Evolutionary conservation across 2,329 filamentous ascomycete genomes (phyloP).

Genomic region (Trichoderma sp.): DNA sequence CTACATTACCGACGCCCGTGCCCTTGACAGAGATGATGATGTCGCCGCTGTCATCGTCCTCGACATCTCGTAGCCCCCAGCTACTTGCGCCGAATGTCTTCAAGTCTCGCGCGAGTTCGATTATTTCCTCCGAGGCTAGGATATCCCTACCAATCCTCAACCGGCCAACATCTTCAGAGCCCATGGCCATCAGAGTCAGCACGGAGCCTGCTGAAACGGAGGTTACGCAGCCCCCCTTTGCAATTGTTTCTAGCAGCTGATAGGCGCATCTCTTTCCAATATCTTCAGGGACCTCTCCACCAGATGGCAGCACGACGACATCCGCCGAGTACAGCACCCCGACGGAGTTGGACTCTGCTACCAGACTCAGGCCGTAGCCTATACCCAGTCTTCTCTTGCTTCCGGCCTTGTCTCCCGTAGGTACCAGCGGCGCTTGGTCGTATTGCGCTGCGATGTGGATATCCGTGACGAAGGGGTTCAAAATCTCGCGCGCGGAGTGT

Average conservation of each 20-base stretch:
- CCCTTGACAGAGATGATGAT: constrained; percentile 90
- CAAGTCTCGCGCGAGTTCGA: constrained; percentile 79
- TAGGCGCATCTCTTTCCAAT: constrained; percentile 84
- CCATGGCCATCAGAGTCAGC: constrained; percentile 94
- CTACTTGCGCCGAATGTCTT: constrained; percentile 84
- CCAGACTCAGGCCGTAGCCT: constrained; percentile 85
- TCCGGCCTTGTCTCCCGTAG: constrained; percentile 51
- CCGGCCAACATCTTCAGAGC: constrained; percentile 89
- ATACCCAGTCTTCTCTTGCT: constrained; percentile 70
- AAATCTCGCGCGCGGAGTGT: constrained; percentile 77
- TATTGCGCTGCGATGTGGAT: constrained; percentile 86
- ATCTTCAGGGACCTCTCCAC: constrained; percentile 84
- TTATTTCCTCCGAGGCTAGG: constrained; percentile 73
- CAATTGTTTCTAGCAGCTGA: constrained; percentile 80
- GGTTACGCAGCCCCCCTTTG: constrained; percentile 77
- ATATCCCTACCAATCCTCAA: constrained; percentile 78
- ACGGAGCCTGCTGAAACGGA: constrained; percentile 69
- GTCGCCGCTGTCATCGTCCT: constrained; percentile 64
- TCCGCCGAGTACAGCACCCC: constrained; percentile 88
- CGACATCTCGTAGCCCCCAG: constrained; percentile 81
- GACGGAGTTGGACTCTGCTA: constrained; percentile 81
- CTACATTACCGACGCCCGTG: constrained; percentile 89
- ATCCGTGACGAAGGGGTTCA: constrained; percentile 83
- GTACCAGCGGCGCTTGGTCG: constrained; percentile 60
- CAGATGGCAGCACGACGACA: constrained; percentile 67